Evolutionary conservation across 352 stramenopile species (phyloP), one percentile per base, ranked within the genome.

Genomic region (Pythium aquatile): DNA sequence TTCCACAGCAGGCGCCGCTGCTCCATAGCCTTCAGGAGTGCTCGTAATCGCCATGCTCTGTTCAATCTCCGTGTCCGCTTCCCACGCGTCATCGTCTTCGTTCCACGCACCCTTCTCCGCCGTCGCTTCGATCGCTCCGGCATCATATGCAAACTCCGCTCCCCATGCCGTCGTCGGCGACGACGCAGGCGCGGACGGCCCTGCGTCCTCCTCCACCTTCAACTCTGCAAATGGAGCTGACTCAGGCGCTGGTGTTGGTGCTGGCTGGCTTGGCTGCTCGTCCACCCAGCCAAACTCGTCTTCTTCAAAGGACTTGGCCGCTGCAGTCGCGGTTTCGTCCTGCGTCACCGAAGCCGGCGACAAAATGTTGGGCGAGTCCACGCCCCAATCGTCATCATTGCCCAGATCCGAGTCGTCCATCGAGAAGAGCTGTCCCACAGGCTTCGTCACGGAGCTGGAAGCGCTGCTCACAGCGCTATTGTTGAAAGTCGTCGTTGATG

Each of bases 371-470:
- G 85, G 85, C 42, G 83, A 94, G 63, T 91, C 83, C 32, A 76
- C 80, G 5, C 83, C 75, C 85, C 85, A 94, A 2, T 77, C 83
- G 39, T 94, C 85, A 51, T 90, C 80, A 16, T 65, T 62, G 59
- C 70, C 85, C 40, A 90, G 87, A 49, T 73, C 66, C 30, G 81
- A 61, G 39, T 92, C 83, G 10, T 91, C 83, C 79, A 94, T 94
- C 16, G 81, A 87, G 56, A 94, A 91, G 26, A 94, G 66, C 52
- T 91, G 63, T 1, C 46, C 51, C 2, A 52, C 49, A 26, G 68
- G 52, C n/a, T 69, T 58, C 16, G 63, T 47, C 24, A 53, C 32
- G 29, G 61, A 48, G 2, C 49, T 37, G 24, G 46, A 52, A 7
- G 46, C 30, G 46, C 46, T 52, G 24, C 42, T 28, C 42, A 32